phyloP scores from a whole-genome alignment of 208 protist genomes.

The Crithidia bombi region DNA sequence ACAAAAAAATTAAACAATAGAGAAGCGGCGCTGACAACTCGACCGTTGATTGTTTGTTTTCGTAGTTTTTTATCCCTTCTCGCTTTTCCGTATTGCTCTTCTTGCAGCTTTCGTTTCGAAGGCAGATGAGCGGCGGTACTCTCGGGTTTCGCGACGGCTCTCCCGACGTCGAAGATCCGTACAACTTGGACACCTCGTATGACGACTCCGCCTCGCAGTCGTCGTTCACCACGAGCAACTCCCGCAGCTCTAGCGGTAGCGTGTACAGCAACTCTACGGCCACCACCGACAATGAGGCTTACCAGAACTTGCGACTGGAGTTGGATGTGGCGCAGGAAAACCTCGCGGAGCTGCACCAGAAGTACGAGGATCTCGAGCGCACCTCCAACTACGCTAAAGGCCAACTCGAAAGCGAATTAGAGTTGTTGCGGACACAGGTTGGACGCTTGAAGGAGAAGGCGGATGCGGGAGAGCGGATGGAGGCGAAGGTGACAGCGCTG shows the following conservation, averaged over 20 bases:
- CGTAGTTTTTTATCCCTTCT: too few species aligned
- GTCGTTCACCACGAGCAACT: constrained; percentile 37
- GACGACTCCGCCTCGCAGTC: constrained; percentile 37
- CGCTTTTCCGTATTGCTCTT: too few species aligned
- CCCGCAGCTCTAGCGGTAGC: constrained; percentile 32
- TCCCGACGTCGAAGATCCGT: constrained; percentile 16
- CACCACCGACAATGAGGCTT: constrained; percentile 38
- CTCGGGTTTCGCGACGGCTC: constrained; percentile 30
- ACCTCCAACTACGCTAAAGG: constrained; percentile 31
- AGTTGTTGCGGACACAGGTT: constrained; percentile 23
- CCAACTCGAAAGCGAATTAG: constrained; percentile 25
- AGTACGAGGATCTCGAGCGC: constrained; percentile 41
- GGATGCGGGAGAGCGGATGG: constrained; percentile 1
- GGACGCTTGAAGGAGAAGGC: neutral
- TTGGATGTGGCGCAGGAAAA: constrained; percentile 34
- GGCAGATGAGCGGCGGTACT: constrained; percentile 1
- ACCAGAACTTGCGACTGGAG: constrained; percentile 34
- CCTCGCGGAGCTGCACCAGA: constrained; percentile 27
- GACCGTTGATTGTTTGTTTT: too few species aligned
- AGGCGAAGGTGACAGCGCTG: constrained; percentile 3
- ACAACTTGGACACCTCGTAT: constrained; percentile 26
- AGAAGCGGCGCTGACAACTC: too few species aligned
- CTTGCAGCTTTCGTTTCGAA: too few species aligned
- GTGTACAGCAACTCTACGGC: constrained; percentile 30
- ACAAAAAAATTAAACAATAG: too few species aligned